Evolutionary conservation across 345 rosid genomes (phyloP).

Genomic region (Eucalyptus cloeziana): DNA sequence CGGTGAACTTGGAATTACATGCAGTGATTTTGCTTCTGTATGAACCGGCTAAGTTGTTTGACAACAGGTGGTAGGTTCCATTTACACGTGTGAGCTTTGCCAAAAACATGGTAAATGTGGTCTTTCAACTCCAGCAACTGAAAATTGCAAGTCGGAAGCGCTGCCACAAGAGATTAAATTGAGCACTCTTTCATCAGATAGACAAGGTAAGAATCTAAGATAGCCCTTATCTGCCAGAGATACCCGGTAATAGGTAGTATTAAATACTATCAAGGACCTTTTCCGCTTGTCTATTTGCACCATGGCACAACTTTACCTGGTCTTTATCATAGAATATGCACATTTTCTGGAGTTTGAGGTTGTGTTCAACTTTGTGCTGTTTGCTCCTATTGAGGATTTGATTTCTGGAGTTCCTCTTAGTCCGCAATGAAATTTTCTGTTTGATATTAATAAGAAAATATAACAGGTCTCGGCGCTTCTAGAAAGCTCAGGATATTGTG

Average conservation of each 20-base stretch:
- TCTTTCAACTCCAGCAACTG: background rate
- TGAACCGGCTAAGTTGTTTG: background rate
- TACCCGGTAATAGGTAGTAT: background rate
- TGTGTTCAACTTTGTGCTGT: background rate
- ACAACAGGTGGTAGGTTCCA: conserved; percentile 41
- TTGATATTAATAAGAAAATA: background rate
- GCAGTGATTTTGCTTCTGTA: background rate
- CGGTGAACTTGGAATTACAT: background rate
- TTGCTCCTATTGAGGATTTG: background rate
- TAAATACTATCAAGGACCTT: background rate
- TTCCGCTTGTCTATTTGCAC: background rate
- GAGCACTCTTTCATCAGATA: conserved; percentile 8
- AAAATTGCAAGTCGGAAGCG: conserved; percentile 2
- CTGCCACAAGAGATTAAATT: background rate
- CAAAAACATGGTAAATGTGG: conserved; percentile 43
- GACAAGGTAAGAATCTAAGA: conserved; percentile 47
- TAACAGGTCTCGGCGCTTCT: conserved; percentile 20
- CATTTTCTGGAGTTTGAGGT: background rate
- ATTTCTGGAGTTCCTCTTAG: background rate
- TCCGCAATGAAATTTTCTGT: background rate
- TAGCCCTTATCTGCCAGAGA: background rate
- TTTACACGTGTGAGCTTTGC: conserved; percentile 75
- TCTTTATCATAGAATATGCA: background rate
- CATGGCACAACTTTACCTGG: background rate
- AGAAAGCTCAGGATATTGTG: conserved; percentile 79